Base-by-base conservation (phyloP, 1,284 basidiomycete genomes). In the Melanopsichium pennsylvanicum region DNA sequence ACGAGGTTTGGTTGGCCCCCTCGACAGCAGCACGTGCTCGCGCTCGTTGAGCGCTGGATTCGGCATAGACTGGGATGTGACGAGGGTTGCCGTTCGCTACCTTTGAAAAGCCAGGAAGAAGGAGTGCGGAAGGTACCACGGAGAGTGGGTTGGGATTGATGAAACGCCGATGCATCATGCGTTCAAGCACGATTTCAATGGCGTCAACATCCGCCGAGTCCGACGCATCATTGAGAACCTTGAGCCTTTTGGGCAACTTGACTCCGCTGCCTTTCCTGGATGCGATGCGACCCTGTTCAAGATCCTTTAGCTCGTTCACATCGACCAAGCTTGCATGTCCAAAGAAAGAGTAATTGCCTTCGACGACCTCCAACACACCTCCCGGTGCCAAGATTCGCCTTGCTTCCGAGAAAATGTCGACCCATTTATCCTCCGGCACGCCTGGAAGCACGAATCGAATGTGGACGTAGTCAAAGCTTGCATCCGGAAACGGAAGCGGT, bases 391-490 rank as follows among this genome's bases (percentile, higher is more conserved):
- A 32, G 18, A 76, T 44, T 16, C 74, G 54, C 22, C 51, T 34
- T 3, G 47, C 43, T 13, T 74, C 73, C 5, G 50, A 35, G 10
- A 76, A 39, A 8, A 76, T 13, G 13, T 62, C 56, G 31, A 51
- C 23, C 74, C 73, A 75, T 37, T 50, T 61, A 32, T 73, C 62
- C 34, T 76, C 72, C 11, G 71, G 70, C 10, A 76, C 48, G 22
- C 52, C 68, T 22, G 50, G 51, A 5, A 38, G 15, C 11, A 76
- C 11, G 40, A 52, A 71, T 7, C 74, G 60, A 7, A 71, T 55
- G 32, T 76, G 75, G 31, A 76, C 61, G 13, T 58, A 76, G 54
- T 76, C 75, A 49, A 76, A 76, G 33, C 51, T 56, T 21, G 52
- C 63, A 39, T 75, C 70, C 8, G 75, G 75, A 42, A 76, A 76